These are phyloP conservation scores for Beauveria rudraprayagi DNA, from an alignment of 2,329 filamentous ascomycete genomes.

Conservation along the genomic window DNA sequence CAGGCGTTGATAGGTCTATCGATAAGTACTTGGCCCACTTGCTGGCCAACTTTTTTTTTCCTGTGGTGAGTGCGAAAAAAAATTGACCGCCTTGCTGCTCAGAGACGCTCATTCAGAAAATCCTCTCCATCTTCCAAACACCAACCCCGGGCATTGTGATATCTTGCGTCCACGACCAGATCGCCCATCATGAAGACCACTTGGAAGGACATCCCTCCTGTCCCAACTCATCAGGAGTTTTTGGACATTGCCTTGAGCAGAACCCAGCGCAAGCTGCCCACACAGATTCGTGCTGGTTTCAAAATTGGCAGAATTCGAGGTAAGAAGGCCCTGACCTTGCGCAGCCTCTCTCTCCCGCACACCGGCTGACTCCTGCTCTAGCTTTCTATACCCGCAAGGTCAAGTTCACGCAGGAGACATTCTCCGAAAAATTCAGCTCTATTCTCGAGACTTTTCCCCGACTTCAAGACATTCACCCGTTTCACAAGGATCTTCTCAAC, in stretches of 20 bases:
- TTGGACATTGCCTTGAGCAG: slow-evolving; percentile 93
- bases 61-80: slow-evolving; percentile 21
- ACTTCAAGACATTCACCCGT: slow-evolving; percentile 89
- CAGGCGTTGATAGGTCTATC: slow-evolving; percentile 15
- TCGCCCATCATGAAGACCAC: slow-evolving; percentile 50
- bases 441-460: slow-evolving; percentile 92
- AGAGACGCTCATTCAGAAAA: background rate
- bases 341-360: background rate
- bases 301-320: slow-evolving; percentile 83
- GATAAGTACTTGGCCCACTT: slow-evolving; percentile 17
- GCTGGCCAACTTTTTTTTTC: slow-evolving; percentile 4
- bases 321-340: slow-evolving; percentile 17
- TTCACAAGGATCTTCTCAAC: slow-evolving; percentile 78
- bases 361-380: slow-evolving; percentile 22
- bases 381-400: slow-evolving; percentile 96
- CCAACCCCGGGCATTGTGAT: slow-evolving; percentile 4
- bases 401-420: slow-evolving; percentile 96
- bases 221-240: slow-evolving; percentile 90
- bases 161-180: slow-evolving; percentile 13
- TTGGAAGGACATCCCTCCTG: slow-evolving; percentile 74
- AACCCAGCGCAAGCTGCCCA: slow-evolving; percentile 87
- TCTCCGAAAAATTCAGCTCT: slow-evolving; percentile 82
- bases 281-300: slow-evolving; percentile 92
- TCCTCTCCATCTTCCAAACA: slow-evolving; percentile 12
- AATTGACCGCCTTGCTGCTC: slow-evolving; percentile 22